Conservation (phyloP, 2,329 filamentous ascomycete genomes). For the Fusarium sambucinum region DNA sequence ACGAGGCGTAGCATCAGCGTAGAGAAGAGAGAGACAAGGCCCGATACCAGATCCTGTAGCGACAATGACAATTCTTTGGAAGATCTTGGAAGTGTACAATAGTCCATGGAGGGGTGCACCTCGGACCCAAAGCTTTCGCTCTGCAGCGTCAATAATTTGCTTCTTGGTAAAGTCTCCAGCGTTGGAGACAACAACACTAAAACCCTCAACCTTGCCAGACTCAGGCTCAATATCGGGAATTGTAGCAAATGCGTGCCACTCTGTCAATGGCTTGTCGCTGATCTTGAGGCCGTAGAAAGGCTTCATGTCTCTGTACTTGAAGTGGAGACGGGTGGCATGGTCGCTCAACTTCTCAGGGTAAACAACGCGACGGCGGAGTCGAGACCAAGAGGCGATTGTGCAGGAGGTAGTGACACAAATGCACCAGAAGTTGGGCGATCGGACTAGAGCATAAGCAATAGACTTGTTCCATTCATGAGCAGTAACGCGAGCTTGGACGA, state of each 20-base stretch:
- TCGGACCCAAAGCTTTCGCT: constrained; percentile 20
- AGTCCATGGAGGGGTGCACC: constrained; percentile 19
- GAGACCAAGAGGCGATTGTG: constrained; percentile 15
- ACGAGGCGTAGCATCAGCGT: constrained; percentile 13
- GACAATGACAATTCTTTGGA: constrained; percentile 12
- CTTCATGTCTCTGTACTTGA: constrained; percentile 30
- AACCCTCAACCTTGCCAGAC: constrained; percentile 15
- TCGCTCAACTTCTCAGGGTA: constrained; percentile 25
- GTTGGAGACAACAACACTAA: constrained; percentile 23
- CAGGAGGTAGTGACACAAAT: constrained; percentile 25
- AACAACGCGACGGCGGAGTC: constrained; percentile 8
- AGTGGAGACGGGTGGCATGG: constrained; percentile 24
- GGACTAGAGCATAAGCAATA: constrained; percentile 3
- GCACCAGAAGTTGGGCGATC: constrained; percentile 28
- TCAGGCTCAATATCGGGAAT: constrained; percentile 22
- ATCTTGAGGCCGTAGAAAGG: constrained; percentile 28
- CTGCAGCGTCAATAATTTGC: constrained; percentile 13
- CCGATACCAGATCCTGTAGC: constrained; percentile 22
- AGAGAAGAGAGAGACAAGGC: constrained; percentile 12
- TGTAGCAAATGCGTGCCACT: constrained; percentile 25
- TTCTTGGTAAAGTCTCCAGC: constrained; percentile 24
- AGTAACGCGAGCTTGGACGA: constrained; percentile 13
- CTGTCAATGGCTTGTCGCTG: constrained; percentile 21
- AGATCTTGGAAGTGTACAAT: constrained; percentile 12
- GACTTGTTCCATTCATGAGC: constrained; percentile 17